phyloP scores from a whole-genome alignment of 164 flowering plant species.

The Vitis amurensis region DNA sequence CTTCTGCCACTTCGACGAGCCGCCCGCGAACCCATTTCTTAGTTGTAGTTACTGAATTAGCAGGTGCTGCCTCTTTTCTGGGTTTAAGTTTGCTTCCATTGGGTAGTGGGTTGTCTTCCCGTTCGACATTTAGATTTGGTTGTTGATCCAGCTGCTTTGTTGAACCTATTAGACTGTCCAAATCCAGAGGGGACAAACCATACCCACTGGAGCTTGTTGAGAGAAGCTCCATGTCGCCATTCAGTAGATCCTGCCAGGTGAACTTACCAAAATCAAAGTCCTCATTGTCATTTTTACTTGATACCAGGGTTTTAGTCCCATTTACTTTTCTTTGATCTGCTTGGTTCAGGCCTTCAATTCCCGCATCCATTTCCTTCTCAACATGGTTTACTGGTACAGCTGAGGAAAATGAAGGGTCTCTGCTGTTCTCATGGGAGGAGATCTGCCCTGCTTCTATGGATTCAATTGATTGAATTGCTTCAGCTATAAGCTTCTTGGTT shows the following conservation, averaged over 20 bases:
- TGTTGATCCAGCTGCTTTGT: conserved; percentile 6
- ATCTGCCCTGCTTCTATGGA: conserved; percentile 41
- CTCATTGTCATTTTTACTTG: conserved; percentile 1
- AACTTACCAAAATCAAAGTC: conserved; percentile 14
- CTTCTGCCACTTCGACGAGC: conserved; percentile 50
- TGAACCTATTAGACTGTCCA: conserved; percentile 8
- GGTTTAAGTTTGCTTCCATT: conserved; percentile 13
- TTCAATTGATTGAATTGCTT: conserved; percentile 58
- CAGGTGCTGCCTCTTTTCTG: conserved; percentile 6
- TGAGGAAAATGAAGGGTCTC: conserved; percentile 17
- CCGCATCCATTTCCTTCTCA: conserved; percentile 13
- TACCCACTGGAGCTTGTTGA: conserved; percentile 9
- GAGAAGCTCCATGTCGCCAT: conserved; percentile 12
- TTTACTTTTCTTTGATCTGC: conserved; percentile 20
- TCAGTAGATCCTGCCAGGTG: conserved; percentile 12
- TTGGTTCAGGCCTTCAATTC: conserved; percentile 1
- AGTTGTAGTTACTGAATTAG: conserved; percentile 12
- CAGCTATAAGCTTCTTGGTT: conserved; percentile 80
- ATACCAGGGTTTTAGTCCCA: conserved; percentile 10
- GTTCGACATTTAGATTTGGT: conserved; percentile 9
- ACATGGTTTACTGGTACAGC: conserved; percentile 10
- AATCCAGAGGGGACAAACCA: conserved; percentile 9
- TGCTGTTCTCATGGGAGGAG: conserved; percentile 9
- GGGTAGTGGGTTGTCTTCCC: not conserved
- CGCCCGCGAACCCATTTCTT: conserved; percentile 70